phyloP scores from a whole-genome alignment of 2,329 filamentous ascomycete genomes.

The Pseudocercospora eumusae region DNA sequence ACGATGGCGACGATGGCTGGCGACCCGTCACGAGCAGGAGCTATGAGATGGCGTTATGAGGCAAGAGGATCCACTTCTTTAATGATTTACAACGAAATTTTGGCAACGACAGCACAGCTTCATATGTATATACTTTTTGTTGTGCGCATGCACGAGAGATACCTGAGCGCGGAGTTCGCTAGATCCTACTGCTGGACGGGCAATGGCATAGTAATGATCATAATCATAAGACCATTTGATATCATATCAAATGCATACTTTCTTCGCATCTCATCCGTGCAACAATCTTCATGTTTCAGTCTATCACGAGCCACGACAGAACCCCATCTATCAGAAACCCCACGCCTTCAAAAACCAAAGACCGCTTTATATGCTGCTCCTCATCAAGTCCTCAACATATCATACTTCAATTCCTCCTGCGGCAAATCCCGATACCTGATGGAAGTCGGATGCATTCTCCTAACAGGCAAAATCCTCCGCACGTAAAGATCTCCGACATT shows the following conservation, averaged over 20 bases:
- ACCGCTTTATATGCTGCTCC: neutral
- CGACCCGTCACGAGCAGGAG: neutral
- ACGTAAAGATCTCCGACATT: slow-evolving; percentile 39
- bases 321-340: too few relatives aligned
- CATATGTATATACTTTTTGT: neutral
- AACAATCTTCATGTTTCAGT: neutral
- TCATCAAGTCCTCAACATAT: slow-evolving; percentile 18
- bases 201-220: neutral
- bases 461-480: slow-evolving; percentile 39
- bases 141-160: neutral
- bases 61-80: neutral
- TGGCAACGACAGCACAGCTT: neutral
- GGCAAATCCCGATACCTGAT: slow-evolving; percentile 42
- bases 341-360: too few relatives aligned
- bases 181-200: neutral
- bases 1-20: neutral
- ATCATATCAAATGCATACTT: neutral
- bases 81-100: neutral
- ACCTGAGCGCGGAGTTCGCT: neutral
- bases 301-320: too few relatives aligned
- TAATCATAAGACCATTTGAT: neutral
- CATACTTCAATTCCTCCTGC: slow-evolving; percentile 37
- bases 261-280: neutral
- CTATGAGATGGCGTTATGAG: neutral
- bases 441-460: slow-evolving; percentile 43